These are phyloP conservation scores for Trichophyton mentagrophytes DNA, from an alignment of 2,329 filamentous ascomycete genomes.

Conservation along the genomic window DNA sequence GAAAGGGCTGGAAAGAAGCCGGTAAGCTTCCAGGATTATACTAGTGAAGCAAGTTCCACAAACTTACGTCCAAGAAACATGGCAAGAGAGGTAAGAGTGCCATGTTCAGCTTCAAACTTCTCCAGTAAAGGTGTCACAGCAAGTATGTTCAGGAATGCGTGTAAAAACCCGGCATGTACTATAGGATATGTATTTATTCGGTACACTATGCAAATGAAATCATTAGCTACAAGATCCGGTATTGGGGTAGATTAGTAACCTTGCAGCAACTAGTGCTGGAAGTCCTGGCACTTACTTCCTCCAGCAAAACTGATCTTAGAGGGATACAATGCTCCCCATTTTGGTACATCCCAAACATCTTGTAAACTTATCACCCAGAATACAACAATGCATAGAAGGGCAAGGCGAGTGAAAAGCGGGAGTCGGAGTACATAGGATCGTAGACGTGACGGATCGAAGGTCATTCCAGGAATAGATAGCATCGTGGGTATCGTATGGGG, in stretches of 20 bases:
- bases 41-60: background rate
- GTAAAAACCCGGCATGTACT: conserved; percentile 69
- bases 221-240: background rate
- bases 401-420: conserved; percentile 71
- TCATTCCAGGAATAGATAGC: too few species aligned
- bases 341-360: conserved; percentile 55
- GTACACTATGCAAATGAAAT: conserved; percentile 51
- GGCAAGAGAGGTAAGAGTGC: conserved; percentile 73
- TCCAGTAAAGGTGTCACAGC: conserved; percentile 80
- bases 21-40: background rate
- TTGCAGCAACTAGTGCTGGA: background rate
- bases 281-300: conserved; percentile 47
- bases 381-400: conserved; percentile 52
- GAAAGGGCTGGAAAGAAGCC: conserved; percentile 47
- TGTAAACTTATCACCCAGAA: conserved; percentile 60
- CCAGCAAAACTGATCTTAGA: conserved; percentile 57
- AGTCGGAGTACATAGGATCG: conserved; percentile 72
- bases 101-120: conserved; percentile 84
- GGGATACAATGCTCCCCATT: conserved; percentile 71
- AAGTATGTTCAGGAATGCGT: conserved; percentile 65
- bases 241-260: background rate
- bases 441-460: conserved; percentile 58
- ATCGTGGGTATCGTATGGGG: too few species aligned
- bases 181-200: conserved; percentile 85
- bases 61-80: conserved; percentile 82